phyloP scores from a whole-genome alignment of 2,329 filamentous ascomycete species.

The Ceratocystis colombiana region DNA sequence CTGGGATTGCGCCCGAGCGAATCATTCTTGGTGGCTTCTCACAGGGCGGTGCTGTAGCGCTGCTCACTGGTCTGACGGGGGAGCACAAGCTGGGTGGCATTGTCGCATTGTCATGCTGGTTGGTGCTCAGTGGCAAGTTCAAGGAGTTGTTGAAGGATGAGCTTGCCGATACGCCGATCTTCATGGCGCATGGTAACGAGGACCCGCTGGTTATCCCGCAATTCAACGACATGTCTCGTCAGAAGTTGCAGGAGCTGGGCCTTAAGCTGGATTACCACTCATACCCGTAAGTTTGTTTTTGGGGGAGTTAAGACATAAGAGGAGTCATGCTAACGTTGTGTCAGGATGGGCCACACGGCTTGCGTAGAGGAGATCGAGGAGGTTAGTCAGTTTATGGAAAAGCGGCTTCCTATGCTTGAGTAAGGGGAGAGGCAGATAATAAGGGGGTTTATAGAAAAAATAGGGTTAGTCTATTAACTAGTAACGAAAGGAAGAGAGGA shows the following conservation, averaged over 20 bases:
- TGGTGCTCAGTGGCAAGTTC: constrained; percentile 52
- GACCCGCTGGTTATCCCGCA: constrained; percentile 63
- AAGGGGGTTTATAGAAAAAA: background rate
- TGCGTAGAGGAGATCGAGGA: constrained; percentile 71
- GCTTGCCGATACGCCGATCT: constrained; percentile 64
- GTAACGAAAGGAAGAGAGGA: background rate
- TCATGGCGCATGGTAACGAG: constrained; percentile 76
- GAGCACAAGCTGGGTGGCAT: constrained; percentile 73
- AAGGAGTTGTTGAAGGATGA: constrained; percentile 34
- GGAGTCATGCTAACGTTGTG: background rate
- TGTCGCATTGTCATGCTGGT: constrained; percentile 72
- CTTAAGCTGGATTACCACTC: constrained; percentile 65
- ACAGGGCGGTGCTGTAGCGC: constrained; percentile 77
- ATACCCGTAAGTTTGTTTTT: constrained; percentile 51
- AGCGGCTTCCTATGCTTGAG: constrained; percentile 36
- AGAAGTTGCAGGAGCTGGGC: constrained; percentile 57
- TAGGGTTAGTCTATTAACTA: background rate
- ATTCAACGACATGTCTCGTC: constrained; percentile 58
- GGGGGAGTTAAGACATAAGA: background rate
- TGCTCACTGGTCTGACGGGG: constrained; percentile 69
- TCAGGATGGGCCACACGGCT: constrained; percentile 65
- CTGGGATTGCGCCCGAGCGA: constrained; percentile 69
- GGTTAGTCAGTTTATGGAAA: constrained; percentile 51
- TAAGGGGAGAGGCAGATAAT: background rate
- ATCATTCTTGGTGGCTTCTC: constrained; percentile 81